Conservation (phyloP, 805 yeast species). For the Saccharomycopsis oosterbeekiorum region DNA sequence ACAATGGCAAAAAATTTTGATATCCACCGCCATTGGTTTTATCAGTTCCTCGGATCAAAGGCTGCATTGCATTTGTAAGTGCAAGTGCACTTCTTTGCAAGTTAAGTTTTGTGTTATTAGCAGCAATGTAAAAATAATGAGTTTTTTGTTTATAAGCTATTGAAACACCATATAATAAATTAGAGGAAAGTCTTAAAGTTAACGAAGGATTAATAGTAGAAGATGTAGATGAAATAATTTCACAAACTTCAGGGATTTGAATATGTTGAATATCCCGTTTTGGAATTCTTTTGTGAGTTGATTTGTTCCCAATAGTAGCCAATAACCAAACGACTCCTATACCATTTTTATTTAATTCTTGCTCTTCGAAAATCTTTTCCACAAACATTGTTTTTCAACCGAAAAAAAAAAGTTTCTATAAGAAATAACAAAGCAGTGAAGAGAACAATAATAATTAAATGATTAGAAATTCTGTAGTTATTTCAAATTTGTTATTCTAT, state of each 20-base stretch:
- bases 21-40: background rate
- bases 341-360: constrained; percentile 18
- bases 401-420: background rate
- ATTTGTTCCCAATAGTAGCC: constrained; percentile 3
- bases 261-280: constrained; percentile 28
- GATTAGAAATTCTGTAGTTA: background rate
- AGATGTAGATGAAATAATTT: constrained; percentile 22
- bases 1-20: background rate
- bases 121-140: constrained; percentile 30
- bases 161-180: constrained; percentile 37
- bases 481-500: background rate
- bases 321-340: constrained; percentile 26
- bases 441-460: background rate
- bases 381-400: background rate
- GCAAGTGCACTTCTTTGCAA: constrained; percentile 1
- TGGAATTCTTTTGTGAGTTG: constrained; percentile 22
- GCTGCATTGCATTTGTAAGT: background rate
- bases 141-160: constrained; percentile 39
- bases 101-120: background rate
- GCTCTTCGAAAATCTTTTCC: background rate
- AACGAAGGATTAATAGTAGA: constrained; percentile 10
- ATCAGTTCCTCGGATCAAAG: background rate
- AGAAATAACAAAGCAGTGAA: background rate
- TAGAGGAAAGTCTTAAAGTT: constrained; percentile 30
- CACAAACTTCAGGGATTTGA: constrained; percentile 37